Base-by-base conservation (phyloP, 768 basidiomycete species). In the Grammothele lineata region DNA sequence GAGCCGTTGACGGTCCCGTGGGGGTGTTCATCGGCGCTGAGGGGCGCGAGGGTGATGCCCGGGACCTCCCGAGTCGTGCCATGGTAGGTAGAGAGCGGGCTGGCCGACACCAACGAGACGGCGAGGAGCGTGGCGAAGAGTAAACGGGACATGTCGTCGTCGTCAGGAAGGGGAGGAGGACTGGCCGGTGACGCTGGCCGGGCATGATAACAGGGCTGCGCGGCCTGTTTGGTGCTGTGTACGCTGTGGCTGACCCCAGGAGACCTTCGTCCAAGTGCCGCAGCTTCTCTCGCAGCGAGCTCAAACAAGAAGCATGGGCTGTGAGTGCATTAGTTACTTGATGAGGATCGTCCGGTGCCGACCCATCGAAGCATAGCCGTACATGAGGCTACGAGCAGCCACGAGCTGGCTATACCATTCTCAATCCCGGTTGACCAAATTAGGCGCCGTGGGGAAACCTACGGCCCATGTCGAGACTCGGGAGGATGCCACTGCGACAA, bases 1-100 rank as follows among this genome's bases (percentile, higher is more conserved):
- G 90, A 88, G 74, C 94, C 86, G 71, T 87, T 83, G 63, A 94
- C 70, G 47, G 78, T 72, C 42, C 83, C 81, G 66, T 87, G 81
- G 43, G 80, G 77, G 60, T 86, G 83, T 52, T 79, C 69, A 32
- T 69, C 69, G 30, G 71, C 75, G 45, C 76, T 45, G 41, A 89
- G 67, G 24, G 87, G 86, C 8, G 87, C 87, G 39, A 81, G 63
- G 14, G 70, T 55, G 33, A 85, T 61, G 36, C 76, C 69, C 19
- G 75, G 66, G 37, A 72, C 71, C 36, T 54, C 46, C 24, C 61
- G 58, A n/a, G 62, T 60, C 5, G 64, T 45, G 44, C 64, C 43
- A 50, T 71, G 59, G 43, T 61, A 58, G 18, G 75, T 77, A 30
- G 76, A 77, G 46, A 77, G 73, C 19, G 75, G 75, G 1, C 62